phyloP scores from a whole-genome alignment of 768 basidiomycete genomes.

The Lentinula sp. region DNA sequence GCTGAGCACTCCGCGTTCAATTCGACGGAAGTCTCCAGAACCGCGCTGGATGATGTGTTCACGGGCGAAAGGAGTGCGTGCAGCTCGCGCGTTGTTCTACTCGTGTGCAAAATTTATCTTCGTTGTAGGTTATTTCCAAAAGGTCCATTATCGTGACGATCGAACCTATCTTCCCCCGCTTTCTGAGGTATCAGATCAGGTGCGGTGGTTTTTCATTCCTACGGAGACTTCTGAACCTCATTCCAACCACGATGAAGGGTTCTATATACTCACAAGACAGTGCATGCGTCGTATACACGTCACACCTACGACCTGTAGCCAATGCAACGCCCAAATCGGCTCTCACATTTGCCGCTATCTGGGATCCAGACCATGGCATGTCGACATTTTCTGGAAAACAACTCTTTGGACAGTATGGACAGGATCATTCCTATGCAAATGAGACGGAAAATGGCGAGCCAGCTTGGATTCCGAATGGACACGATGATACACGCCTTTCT shows the following conservation, averaged over 20 bases:
- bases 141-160: background rate
- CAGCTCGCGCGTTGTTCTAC: background rate
- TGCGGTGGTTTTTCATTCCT: background rate
- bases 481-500: slow-evolving; percentile 4
- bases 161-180: slow-evolving; percentile 6
- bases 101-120: background rate
- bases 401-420: slow-evolving; percentile 25
- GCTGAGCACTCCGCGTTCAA: background rate
- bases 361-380: slow-evolving; percentile 44
- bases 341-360: slow-evolving; percentile 43
- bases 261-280: slow-evolving; percentile 9
- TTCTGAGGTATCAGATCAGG: slow-evolving; percentile 5
- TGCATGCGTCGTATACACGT: slow-evolving; percentile 5
- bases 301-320: background rate
- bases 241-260: background rate
- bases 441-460: background rate
- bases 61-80: background rate
- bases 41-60: background rate
- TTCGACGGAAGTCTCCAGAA: background rate
- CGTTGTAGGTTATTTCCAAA: background rate
- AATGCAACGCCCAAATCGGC: slow-evolving; percentile 30
- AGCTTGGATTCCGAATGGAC: background rate
- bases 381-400: slow-evolving; percentile 39
- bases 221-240: background rate
- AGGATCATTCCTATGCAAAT: background rate